Base-by-base conservation (phyloP, 495 filamentous ascomycete species). In the Penicillium argentinense region DNA sequence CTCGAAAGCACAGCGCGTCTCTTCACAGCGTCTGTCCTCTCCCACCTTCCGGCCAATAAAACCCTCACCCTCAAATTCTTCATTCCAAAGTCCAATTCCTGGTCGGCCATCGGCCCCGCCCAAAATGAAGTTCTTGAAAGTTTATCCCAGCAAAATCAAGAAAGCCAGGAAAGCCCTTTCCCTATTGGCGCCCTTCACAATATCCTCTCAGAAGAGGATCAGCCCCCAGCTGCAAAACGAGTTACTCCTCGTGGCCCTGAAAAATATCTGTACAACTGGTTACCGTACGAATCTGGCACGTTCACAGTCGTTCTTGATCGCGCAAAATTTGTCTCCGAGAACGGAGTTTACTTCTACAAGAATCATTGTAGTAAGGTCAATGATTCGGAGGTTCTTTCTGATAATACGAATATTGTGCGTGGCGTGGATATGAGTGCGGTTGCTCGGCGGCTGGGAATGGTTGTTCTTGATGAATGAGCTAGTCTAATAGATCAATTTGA, bases 291-390 rank as follows among this genome's bases (percentile, higher is more conserved):
- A 22, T 56, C 13, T 29, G 14, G 48, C 13, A 18, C 41, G 32
- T 53, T 51, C 29, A 47, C 54, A 14, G 45, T 49, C 23, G 54
- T 53, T 19, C 41, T 57, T 14, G 49, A 53, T 19, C 22, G 42
- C 16, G 17, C 41, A 16, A 46, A 37, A 13, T 57, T 53, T 49
- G 40, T 53, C 14, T 38, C 34, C 3, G 54, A 57, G 40, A 23
- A 27, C n/a, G 54, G 54, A 8, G 37, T 57, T 29, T 53, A 39
- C 26, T 57, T 57, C 41, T 57, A 49, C 37, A 53, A 45, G 47
- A 30, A 28, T 3, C n/a, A 45, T 5, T 38, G 5, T 11, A 21
- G 29, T 19, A 22, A 17, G 22, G 9, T n/a, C 8, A 13, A 43
- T 14, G 39, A 48, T 37, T 17, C 44, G 30, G 39, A 39, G 7